Evolutionary conservation across 2,329 filamentous ascomycete species (phyloP), one percentile per base, ranked within the genome.

Genomic region (Aspergillus vadensis): DNA sequence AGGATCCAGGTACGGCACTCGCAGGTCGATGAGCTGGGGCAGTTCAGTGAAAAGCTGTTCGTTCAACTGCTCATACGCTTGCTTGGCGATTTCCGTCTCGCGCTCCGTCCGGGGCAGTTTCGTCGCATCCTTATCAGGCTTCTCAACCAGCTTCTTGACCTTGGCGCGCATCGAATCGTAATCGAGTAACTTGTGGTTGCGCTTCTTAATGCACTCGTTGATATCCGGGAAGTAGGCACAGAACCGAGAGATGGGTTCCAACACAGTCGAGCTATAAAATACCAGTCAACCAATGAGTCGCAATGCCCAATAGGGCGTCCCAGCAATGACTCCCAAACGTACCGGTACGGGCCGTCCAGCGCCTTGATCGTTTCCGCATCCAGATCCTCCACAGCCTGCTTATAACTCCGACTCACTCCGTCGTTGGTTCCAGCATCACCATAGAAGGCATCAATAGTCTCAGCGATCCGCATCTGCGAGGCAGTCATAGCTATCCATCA

Each of bases 191-290:
- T 99, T 99, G 85, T 99, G 91, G 72, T 96, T 91, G 72, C 96
- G 91, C 82, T 99, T 99, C 82, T 98, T 99, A 79, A 99, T 97
- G 79, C 94, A 97, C 81, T 97, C 92, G 79, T 99, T 99, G 74
- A 99, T 93, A 76, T 99, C 95, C 36, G 95, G 94, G 78, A 99
- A 99, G 81, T 99, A 99, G 68, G 92, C 91, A 81, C 94, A 98
- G 82, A 98, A 99, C 66, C 93, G 87, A 65, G 89, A 89, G 75
- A 99, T 99, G 44, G 95, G 95, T 70, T 99, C 95, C 51, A 99
- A 85, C 27, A 99, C 95, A 5, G 95, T 98, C 47, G 91, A 90
- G 77, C 91, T 90, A 67, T 12, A 12, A 32, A 32, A 55, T n/a
- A 9, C 25, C 36, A 27, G 25, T 43, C 17, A 8, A 23, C 41